Conservation (phyloP, 225 moss, liverwort and hornwort genomes). For the Thuidium tamariscinum region DNA sequence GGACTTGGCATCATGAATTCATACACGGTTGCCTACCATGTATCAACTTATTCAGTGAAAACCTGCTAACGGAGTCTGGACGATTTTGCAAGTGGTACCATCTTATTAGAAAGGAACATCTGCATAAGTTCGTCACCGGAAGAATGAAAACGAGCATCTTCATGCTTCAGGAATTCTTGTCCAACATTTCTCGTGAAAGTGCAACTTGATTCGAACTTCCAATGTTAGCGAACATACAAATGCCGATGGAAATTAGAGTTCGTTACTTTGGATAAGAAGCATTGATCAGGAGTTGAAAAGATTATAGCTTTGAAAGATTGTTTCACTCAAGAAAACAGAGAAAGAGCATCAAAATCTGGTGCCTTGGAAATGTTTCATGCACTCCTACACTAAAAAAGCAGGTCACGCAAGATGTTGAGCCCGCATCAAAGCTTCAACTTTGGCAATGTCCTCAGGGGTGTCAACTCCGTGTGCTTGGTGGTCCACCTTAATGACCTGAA, state of each 20-base stretch:
- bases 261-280: not conserved
- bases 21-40: not conserved
- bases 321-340: slow-evolving; percentile 3
- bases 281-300: not conserved
- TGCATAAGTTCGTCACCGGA: not conserved
- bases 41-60: not conserved
- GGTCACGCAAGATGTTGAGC: slow-evolving; percentile 31
- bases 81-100: not conserved
- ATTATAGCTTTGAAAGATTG: not conserved
- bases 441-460: slow-evolving; percentile 64
- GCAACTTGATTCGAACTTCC: not conserved
- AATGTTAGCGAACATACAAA: not conserved
- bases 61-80: not conserved
- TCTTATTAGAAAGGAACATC: not conserved
- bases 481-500: slow-evolving; percentile 94
- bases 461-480: slow-evolving; percentile 87
- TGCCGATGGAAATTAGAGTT: not conserved
- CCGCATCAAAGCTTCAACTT: slow-evolving; percentile 66
- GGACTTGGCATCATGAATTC: not conserved
- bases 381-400: not conserved
- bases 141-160: not conserved
- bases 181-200: not conserved
- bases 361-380: not conserved
- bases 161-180: not conserved
- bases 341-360: slow-evolving; percentile 21